Evolutionary conservation across 495 filamentous ascomycete species (phyloP).

Genomic region (Penicillium coprophilum): DNA sequence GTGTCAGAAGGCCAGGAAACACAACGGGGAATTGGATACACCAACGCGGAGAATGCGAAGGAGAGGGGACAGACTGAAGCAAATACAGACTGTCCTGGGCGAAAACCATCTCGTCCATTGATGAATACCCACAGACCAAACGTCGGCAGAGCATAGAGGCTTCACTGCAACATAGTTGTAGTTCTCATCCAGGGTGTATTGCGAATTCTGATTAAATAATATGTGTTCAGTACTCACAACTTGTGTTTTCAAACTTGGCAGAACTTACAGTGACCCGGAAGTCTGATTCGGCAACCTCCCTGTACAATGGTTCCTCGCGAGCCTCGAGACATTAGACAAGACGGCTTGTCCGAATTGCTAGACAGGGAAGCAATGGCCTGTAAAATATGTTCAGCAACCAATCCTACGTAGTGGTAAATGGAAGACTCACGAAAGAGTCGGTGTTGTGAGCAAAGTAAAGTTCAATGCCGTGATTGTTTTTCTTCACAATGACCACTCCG

Average conservation of each 20-base stretch:
- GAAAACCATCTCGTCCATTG: background rate
- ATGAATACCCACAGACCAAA: background rate
- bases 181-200: background rate
- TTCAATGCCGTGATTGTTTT: constrained; percentile 63
- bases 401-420: background rate
- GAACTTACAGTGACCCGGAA: background rate
- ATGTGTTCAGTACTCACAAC: background rate
- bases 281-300: constrained; percentile 33
- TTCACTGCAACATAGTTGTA: background rate
- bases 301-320: constrained; percentile 40
- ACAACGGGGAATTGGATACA: background rate
- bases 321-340: constrained; percentile 80
- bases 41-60: background rate
- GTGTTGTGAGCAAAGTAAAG: constrained; percentile 92
- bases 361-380: constrained; percentile 84
- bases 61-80: background rate
- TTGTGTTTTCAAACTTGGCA: background rate
- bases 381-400: constrained; percentile 16
- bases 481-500: constrained; percentile 82
- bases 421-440: constrained; percentile 68
- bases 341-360: constrained; percentile 65
- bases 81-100: background rate
- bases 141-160: background rate
- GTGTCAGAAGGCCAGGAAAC: background rate
- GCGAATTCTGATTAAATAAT: background rate